Evolutionary conservation across 2,329 filamentous ascomycete species (phyloP).

Genomic region (Aspergillus phoenicis): DNA sequence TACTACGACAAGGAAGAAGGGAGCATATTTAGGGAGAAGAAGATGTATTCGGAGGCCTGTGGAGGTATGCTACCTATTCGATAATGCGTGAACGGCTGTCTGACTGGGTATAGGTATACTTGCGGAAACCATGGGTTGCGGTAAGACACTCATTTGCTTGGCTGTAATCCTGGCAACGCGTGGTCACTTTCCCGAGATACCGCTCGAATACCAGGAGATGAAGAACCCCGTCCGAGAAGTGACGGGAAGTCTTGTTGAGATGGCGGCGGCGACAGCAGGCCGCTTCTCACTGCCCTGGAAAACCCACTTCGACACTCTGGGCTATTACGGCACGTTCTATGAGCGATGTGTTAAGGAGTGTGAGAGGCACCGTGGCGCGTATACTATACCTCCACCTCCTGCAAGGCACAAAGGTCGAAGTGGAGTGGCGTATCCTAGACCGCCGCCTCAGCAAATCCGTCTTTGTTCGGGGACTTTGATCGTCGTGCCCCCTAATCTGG

Average conservation of each 20-base stretch:
- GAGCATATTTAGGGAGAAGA: conserved; percentile 64
- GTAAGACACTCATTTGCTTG: conserved; percentile 87
- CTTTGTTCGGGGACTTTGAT: conserved; percentile 73
- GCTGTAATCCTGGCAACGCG: conserved; percentile 75
- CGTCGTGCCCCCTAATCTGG: conserved; percentile 78
- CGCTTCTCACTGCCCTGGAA: conserved; percentile 72
- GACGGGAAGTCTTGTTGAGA: conserved; percentile 69
- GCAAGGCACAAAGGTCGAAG: conserved; percentile 44
- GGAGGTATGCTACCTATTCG: conserved; percentile 60
- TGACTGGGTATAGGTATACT: conserved; percentile 39
- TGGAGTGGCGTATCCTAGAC: conserved; percentile 44
- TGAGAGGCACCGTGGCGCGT: conserved; percentile 60
- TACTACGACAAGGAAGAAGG: conserved; percentile 71
- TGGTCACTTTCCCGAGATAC: conserved; percentile 66
- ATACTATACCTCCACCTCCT: conserved; percentile 56
- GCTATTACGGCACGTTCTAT: conserved; percentile 54
- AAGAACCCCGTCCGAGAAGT: conserved; percentile 46
- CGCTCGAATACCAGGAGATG: conserved; percentile 60
- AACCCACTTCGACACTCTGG: conserved; percentile 59
- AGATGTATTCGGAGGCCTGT: conserved; percentile 70
- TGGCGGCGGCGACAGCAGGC: conserved; percentile 72
- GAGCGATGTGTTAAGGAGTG: conserved; percentile 60
- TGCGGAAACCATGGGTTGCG: conserved; percentile 58
- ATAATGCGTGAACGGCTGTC: neutral
- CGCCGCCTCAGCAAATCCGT: conserved; percentile 53